Evolutionary conservation across 2,329 filamentous ascomycete species (phyloP), one percentile per base, ranked within the genome.

Genomic region (Paracoccidioides lutzii): DNA sequence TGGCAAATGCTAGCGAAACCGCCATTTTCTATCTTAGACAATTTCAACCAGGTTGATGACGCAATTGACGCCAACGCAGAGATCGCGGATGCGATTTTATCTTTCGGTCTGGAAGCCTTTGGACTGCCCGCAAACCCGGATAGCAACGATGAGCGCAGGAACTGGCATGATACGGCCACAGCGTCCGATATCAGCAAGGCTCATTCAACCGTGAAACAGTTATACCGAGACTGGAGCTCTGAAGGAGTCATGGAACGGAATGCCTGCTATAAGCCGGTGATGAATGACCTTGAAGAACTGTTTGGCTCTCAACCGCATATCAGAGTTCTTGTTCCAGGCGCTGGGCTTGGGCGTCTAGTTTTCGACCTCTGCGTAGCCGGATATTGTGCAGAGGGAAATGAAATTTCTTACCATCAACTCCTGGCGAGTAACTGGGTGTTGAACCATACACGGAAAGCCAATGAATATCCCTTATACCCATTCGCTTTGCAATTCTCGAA

Each of bases 401-500:
- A 98, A 71, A 95, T 97, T 59, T 96, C 90, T 2, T 97, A 95
- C 66, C 93, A 98, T 69, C 89, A 95, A 68, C 80, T 98, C n/a
- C 77, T 97, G 57, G 89, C 89, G 1, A 94, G 88, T 57, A 81
- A 80, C 59, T 81, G 75, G 71, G 63, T 77, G 7, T 63, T 78
- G 42, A 78, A 78, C 57, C 69, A 72, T 63, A 87, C 84, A 4
- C 63, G 74, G 0, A 66, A 69, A 1, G 79, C 79, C 0, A 77
- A 78, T 14, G 77, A 86, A 59, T 88, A 90, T 70, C 81, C 76
- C 7, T 77, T 98, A 53, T 88, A 86, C 65, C 93, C 93, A 0
- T 98, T 91, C 81, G 81, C 89, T 3, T 81, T 93, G 60, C 83
- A 82, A 48, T 95, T 96, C 69, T 95, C 88, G 5, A 97, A 98